A percentile compares a stretch with the other conserved stretches of the same genome.
Evolutionary conservation across 2,329 filamentous ascomycete species (phyloP).

Genomic region (Eutypella sp.): DNA sequence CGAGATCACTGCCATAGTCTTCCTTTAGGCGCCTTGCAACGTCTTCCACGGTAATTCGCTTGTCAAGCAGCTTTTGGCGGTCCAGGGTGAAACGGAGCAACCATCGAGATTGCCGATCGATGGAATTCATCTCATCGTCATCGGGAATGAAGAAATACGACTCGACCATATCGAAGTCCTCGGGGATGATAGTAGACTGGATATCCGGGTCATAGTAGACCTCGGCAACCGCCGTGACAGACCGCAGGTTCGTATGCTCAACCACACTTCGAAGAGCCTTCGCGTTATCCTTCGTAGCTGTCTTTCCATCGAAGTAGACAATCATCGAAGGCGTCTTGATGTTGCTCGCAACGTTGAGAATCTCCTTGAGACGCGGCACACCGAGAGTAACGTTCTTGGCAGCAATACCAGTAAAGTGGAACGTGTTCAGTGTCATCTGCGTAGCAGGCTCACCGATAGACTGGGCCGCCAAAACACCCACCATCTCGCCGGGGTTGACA

Average conservation of each 20-base stretch:
- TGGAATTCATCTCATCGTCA: slow-evolving; percentile 54
- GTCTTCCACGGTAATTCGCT: slow-evolving; percentile 84
- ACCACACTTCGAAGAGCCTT: slow-evolving; percentile 84
- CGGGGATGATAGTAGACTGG: slow-evolving; percentile 75
- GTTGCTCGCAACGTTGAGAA: slow-evolving; percentile 94
- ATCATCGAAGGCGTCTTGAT: slow-evolving; percentile 99
- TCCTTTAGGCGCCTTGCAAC: slow-evolving; percentile 87
- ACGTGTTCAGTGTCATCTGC: slow-evolving; percentile 99
- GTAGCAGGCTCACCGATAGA: slow-evolving; percentile 98
- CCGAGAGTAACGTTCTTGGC: slow-evolving; percentile 99
- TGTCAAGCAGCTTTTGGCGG: slow-evolving; percentile 91
- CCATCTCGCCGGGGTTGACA: slow-evolving; percentile 95
- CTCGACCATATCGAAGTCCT: slow-evolving; percentile 90
- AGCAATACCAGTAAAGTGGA: slow-evolving; percentile 99
- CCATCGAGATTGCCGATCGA: slow-evolving; percentile 86
- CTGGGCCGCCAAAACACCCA: slow-evolving; percentile 93
- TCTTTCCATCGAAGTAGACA: slow-evolving; percentile 68
- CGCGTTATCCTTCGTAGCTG: slow-evolving; percentile 69
- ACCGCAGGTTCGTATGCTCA: slow-evolving; percentile 90
- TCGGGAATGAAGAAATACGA: slow-evolving; percentile 95
- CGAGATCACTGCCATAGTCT: slow-evolving; percentile 77
- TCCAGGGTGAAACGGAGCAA: slow-evolving; percentile 88
- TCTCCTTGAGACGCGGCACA: slow-evolving; percentile 98
- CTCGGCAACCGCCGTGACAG: slow-evolving; percentile 86
- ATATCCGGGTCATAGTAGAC: slow-evolving; percentile 97